These are phyloP conservation scores for Aspergillus amoenus DNA, from an alignment of 2,329 filamentous ascomycete species.

Conservation along the genomic window DNA sequence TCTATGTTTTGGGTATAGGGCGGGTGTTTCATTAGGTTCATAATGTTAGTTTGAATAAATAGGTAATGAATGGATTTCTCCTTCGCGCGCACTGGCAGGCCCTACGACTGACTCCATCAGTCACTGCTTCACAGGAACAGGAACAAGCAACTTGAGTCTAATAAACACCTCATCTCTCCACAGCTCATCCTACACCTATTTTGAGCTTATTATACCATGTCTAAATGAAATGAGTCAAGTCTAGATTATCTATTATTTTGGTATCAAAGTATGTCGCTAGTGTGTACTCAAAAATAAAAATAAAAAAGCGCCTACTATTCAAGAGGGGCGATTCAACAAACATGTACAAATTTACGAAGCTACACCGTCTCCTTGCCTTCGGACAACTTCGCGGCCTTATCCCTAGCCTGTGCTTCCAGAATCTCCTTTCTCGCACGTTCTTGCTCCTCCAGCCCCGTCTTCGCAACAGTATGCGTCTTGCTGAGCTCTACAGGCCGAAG, in stretches of 20 bases:
- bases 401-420: constrained; percentile 23
- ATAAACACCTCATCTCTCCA: no score
- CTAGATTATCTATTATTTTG: no score
- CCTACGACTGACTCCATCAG: no score
- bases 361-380: constrained; percentile 41
- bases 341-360: not conserved
- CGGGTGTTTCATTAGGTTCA: constrained; percentile 5
- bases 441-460: constrained; percentile 47
- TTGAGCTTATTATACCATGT: no score
- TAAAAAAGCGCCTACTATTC: not conserved
- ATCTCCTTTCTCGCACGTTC: constrained; percentile 42
- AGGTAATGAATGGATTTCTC: not conserved
- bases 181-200: no score
- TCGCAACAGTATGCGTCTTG: constrained; percentile 43
- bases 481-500: constrained; percentile 40
- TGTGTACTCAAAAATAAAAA: not conserved
- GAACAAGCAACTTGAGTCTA: no score
- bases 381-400: constrained; percentile 59
- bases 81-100: no score
- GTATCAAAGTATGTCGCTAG: not conserved
- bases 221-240: no score
- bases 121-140: no score
- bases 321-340: no score
- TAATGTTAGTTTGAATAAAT: not conserved
- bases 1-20: constrained; percentile 7